A percentile compares a stretch with the other conserved stretches of the same genome.
Conservation (phyloP, 148 eudicot genomes). For the Vaccinium vitisidaea region DNA sequence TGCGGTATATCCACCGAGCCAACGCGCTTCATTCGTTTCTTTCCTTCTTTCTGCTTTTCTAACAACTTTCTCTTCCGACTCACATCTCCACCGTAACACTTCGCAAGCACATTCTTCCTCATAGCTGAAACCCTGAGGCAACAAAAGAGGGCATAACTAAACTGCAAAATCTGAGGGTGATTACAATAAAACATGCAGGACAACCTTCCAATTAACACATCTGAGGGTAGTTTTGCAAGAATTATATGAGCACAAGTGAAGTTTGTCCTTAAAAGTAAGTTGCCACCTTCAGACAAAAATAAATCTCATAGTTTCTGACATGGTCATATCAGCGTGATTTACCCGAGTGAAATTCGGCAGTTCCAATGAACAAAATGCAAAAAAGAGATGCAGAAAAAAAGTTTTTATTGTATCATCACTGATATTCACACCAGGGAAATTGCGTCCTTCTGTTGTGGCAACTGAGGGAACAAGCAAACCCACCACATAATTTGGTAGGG, state of each 20-base stretch:
- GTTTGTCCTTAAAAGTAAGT: background rate
- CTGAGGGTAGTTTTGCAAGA: background rate
- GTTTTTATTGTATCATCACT: background rate
- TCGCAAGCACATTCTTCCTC: conserved; percentile 97
- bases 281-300: background rate
- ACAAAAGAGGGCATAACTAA: background rate
- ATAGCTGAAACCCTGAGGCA: conserved; percentile 76
- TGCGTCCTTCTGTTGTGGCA: background rate
- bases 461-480: background rate
- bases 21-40: conserved; percentile 96
- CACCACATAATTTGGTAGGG: background rate
- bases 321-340: background rate
- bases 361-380: background rate
- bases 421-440: background rate
- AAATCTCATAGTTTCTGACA: background rate
- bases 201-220: background rate
- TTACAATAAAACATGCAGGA: background rate
- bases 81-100: conserved; percentile 95
- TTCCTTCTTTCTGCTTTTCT: conserved; percentile 97
- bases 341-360: background rate
- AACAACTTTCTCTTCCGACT: conserved; percentile 77
- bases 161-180: background rate
- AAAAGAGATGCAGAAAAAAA: conserved; percentile 14
- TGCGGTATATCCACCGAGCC: conserved; percentile 96
- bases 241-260: background rate